Conservation (phyloP, 805 yeast genomes). For the Starmerella etchellsii region DNA sequence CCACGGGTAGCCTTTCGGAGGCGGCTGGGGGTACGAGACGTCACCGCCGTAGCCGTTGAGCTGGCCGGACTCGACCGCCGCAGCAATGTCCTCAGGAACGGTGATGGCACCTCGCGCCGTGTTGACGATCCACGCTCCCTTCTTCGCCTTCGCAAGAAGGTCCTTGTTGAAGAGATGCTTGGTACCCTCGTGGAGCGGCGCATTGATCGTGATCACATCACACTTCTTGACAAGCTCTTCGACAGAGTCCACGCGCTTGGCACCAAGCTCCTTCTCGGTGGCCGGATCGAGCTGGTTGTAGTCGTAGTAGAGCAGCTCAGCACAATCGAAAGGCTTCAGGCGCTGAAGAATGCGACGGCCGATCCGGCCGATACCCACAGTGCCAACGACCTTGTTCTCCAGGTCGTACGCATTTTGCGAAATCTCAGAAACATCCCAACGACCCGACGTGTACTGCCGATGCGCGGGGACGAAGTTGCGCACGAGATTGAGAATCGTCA, state of each 20-base stretch:
- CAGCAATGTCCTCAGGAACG: slow-evolving; percentile 61
- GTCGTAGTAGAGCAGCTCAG: slow-evolving; percentile 53
- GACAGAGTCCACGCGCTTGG: slow-evolving; percentile 44
- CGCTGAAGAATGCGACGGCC: slow-evolving; percentile 67
- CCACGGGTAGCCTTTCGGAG: slow-evolving; percentile 70
- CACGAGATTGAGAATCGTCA: slow-evolving; percentile 58
- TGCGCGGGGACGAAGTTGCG: slow-evolving; percentile 73
- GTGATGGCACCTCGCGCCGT: slow-evolving; percentile 77
- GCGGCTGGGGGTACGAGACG: slow-evolving; percentile 79
- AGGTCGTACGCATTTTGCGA: slow-evolving; percentile 64
- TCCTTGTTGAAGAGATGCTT: slow-evolving; percentile 56
- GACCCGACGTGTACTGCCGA: slow-evolving; percentile 43
- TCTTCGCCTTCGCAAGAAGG: slow-evolving; percentile 49
- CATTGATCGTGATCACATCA: slow-evolving; percentile 64
- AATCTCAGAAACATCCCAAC: slow-evolving; percentile 67
- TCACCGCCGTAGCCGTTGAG: slow-evolving; percentile 75
- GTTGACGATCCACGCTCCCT: slow-evolving; percentile 61
- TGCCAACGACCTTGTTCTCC: slow-evolving; percentile 65
- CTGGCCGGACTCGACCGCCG: slow-evolving; percentile 54
- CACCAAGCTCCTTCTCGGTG: slow-evolving; percentile 45
- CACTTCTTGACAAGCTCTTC: slow-evolving; percentile 56
- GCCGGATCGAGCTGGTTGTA: slow-evolving; percentile 53
- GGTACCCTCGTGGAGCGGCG: slow-evolving; percentile 63
- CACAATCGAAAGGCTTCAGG: slow-evolving; percentile 58
- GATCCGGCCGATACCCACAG: slow-evolving; percentile 73